Conservation (phyloP, 768 basidiomycete species). For the Pleurotus eryngii region DNA sequence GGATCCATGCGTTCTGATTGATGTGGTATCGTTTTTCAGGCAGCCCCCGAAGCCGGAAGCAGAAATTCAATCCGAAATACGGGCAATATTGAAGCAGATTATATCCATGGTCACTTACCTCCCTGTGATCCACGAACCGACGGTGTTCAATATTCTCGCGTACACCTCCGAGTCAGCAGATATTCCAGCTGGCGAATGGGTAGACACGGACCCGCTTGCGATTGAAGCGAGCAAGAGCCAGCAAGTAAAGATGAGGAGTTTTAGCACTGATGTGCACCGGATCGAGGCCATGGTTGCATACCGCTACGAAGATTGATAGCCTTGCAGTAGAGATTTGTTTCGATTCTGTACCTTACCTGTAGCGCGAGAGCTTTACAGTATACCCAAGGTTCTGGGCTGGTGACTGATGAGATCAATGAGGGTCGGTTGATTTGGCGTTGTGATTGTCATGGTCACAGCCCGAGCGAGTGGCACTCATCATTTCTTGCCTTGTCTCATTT, state of each 20-base stretch:
- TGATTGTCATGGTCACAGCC: conserved; percentile 29
- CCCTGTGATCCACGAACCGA: conserved; percentile 91
- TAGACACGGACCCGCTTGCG: conserved; percentile 88
- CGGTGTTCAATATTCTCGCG: conserved; percentile 96
- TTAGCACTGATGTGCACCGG: conserved; percentile 96
- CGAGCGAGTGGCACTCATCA: conserved; percentile 13
- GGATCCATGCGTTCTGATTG: not conserved
- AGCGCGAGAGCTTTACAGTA: not conserved
- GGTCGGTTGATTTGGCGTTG: conserved; percentile 11
- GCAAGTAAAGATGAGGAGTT: conserved; percentile 91
- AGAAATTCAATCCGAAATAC: conserved; percentile 96
- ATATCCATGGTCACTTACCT: conserved; percentile 96
- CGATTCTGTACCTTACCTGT: not conserved
- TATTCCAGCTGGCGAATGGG: conserved; percentile 91
- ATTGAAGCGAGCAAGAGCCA: conserved; percentile 93
- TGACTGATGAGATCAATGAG: conserved; percentile 11
- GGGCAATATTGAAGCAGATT: conserved; percentile 97
- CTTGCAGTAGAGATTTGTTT: not conserved
- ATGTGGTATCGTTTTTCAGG: conserved; percentile 25
- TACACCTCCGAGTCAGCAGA: conserved; percentile 93
- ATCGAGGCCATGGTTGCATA: conserved; percentile 99
- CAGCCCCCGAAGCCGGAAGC: conserved; percentile 67
- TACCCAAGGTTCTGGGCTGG: conserved; percentile 4
- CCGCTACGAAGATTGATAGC: conserved; percentile 62
- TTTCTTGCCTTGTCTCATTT: conserved; percentile 20